Percentiles rank a stretch among this genome's conserved stretches.
Conservation (phyloP, 2,329 filamentous ascomycete species). For the Spiromastix sp. region DNA sequence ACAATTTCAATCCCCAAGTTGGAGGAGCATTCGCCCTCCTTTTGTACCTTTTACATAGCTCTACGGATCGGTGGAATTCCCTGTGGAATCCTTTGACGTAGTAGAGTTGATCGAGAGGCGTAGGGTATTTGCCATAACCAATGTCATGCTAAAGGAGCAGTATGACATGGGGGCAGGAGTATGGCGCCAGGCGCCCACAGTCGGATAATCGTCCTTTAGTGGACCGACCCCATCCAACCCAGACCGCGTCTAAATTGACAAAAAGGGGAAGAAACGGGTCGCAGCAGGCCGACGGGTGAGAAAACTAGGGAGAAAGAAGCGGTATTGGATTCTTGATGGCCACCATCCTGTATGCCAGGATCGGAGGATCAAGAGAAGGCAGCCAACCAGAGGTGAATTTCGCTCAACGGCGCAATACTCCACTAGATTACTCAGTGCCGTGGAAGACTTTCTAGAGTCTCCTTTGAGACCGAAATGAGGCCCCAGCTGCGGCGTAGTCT, state of each 20-base stretch:
- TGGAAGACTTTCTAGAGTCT: conserved; percentile 1
- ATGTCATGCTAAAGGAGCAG: neutral
- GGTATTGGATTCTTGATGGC: conserved; percentile 1
- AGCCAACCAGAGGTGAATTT: conserved; percentile 2
- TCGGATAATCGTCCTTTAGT: neutral
- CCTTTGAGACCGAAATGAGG: neutral
- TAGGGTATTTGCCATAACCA: neutral
- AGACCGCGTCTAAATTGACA: conserved; percentile 1
- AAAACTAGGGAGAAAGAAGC: neutral
- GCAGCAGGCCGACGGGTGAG: neutral
- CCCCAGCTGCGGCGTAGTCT: conserved; percentile 2
- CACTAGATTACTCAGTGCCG: neutral
- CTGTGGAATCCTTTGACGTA: conserved; percentile 4
- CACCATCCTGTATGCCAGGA: neutral
- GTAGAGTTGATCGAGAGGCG: conserved; percentile 2
- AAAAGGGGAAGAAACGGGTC: neutral
- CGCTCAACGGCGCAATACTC: neutral
- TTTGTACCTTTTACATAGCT: conserved; percentile 3
- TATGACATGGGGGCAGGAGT: conserved; percentile 1
- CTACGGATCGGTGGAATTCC: neutral
- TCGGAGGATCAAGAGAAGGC: neutral
- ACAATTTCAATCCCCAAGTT: neutral
- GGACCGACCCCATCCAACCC: conserved; percentile 1
- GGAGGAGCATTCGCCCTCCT: neutral
- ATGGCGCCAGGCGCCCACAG: neutral